Evolutionary conservation across 192 early-diverging fungal genomes (phyloP), one percentile per base, ranked within the genome.

Genomic region (Coemansia erecta): DNA sequence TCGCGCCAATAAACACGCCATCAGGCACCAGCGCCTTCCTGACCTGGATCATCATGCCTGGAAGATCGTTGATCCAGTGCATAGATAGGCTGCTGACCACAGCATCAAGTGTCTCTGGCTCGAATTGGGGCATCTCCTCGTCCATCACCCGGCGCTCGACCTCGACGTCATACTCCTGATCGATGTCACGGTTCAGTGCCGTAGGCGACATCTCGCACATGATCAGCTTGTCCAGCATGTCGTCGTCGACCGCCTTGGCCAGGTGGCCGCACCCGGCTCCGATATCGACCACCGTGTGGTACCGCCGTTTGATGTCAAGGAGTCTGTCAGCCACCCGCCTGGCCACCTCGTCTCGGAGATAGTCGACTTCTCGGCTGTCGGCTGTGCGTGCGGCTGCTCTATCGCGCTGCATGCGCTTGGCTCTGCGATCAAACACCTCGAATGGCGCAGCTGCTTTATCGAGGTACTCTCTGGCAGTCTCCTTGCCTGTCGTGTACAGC

Each of bases 41-140:
- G 31, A 92, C 83, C 68, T 95, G 92, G 19, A 93, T 93, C 68
- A 98, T 74, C 44, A 92, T 81, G 0, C 77, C 77, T 22, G 92
- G 93, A 26, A 98, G 83, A 76, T 98, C 95, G 59, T 98, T 98
- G 41, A 98, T 88, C 95, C 95, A 98, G 70, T 98, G 93, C 82
- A 96, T 78, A 2, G 87, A 84, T 56, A 96, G 58, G 50, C 84
- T 90, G 69, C 90, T 92, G 39, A 98, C 72, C 15, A 98, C 89
- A 11, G 88, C 90, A 48, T 98, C 95, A 60, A 96, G 66, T 26
- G 87, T 88, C 75, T 95, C 84, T 39, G 90, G 86, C 26, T 82
- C 85, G 72, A 98, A 95, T n/a, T 81, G 72, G 7, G 91, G 73
- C 8, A 63, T 28, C 53, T 98, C 95, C 81, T 95, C 92, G 70